Percentiles rank a stretch among this genome's conserved stretches.
Conservation (phyloP, 768 basidiomycete genomes). For the Podaxis mareebaensis region DNA sequence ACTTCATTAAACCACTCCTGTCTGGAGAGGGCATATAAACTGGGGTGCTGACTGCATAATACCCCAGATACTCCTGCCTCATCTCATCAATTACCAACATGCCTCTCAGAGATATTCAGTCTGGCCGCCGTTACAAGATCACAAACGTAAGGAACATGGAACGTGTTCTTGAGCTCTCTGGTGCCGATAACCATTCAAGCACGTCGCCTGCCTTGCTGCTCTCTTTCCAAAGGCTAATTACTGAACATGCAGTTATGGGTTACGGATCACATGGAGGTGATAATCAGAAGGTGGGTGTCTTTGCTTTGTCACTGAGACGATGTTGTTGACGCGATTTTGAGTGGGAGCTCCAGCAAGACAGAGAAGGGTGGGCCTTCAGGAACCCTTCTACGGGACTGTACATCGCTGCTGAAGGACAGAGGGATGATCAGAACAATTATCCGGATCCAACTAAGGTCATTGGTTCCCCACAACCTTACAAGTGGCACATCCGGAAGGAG, state of each 20-base stretch:
- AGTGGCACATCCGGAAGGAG: slow-evolving; percentile 42
- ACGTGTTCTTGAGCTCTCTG: background rate
- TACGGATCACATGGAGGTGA: slow-evolving; percentile 24
- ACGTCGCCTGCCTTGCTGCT: background rate
- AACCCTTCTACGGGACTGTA: slow-evolving; percentile 32
- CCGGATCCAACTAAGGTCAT: slow-evolving; percentile 31
- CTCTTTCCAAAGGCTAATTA: no score
- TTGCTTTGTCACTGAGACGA: background rate
- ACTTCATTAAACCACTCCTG: background rate
- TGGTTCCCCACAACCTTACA: slow-evolving; percentile 23
- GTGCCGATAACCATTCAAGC: background rate
- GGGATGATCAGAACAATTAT: slow-evolving; percentile 4
- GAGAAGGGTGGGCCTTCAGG: slow-evolving; percentile 30
- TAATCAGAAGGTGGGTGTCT: slow-evolving; percentile 40
- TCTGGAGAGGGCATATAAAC: background rate
- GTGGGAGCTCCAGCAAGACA: slow-evolving; percentile 34
- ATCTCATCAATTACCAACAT: background rate
- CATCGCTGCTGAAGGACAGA: slow-evolving; percentile 25
- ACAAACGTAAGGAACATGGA: background rate
- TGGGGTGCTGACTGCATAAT: background rate
- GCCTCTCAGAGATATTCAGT: background rate
- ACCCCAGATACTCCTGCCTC: background rate
- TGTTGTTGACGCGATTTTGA: slow-evolving; percentile 13
- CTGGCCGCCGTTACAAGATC: background rate
- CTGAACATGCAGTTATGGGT: no score